Percentiles rank a stretch among this genome's conserved stretches.
These are phyloP conservation scores for Kodamaea fungicola DNA, from an alignment of 1,139 yeast species.

Conservation along the genomic window DNA sequence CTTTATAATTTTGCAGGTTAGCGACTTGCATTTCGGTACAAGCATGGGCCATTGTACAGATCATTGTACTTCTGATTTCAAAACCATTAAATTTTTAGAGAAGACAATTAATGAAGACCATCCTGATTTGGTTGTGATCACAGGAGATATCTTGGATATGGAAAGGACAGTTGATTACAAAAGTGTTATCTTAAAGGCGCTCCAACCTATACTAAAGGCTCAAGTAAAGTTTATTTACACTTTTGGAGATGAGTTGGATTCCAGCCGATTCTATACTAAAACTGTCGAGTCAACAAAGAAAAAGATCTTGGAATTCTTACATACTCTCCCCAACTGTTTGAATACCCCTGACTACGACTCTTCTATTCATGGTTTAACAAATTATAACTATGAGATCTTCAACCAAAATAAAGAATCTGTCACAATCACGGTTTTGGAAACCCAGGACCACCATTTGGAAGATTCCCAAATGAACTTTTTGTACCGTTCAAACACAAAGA, in stretches of 20 bases:
- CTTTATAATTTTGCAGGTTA: constrained; percentile 35
- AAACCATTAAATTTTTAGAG: constrained; percentile 28
- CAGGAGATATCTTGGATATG: constrained; percentile 39
- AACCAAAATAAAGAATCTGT: constrained; percentile 18
- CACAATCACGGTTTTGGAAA: constrained; percentile 32
- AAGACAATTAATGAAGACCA: constrained; percentile 25
- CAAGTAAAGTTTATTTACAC: constrained; percentile 35
- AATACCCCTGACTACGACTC: constrained; percentile 19
- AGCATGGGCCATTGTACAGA: constrained; percentile 22
- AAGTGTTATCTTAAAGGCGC: constrained; percentile 34
- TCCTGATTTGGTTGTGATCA: constrained; percentile 37
- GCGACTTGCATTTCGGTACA: constrained; percentile 41
- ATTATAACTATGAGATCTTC: constrained; percentile 28
- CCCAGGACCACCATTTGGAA: constrained; percentile 26
- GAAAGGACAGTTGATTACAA: constrained; percentile 24
- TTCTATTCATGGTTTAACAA: constrained; percentile 34
- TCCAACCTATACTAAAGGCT: constrained; percentile 31
- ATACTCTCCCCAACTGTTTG: constrained; percentile 38
- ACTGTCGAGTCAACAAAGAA: constrained; percentile 3
- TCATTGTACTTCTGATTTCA: constrained; percentile 25
- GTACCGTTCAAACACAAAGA: constrained; percentile 12
- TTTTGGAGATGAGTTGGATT: constrained; percentile 34
- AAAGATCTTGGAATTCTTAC: constrained; percentile 18
- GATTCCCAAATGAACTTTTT: constrained; percentile 28
- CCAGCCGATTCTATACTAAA: constrained; percentile 2